Conservation (phyloP, 805 yeast genomes). For the Candida ficus region DNA sequence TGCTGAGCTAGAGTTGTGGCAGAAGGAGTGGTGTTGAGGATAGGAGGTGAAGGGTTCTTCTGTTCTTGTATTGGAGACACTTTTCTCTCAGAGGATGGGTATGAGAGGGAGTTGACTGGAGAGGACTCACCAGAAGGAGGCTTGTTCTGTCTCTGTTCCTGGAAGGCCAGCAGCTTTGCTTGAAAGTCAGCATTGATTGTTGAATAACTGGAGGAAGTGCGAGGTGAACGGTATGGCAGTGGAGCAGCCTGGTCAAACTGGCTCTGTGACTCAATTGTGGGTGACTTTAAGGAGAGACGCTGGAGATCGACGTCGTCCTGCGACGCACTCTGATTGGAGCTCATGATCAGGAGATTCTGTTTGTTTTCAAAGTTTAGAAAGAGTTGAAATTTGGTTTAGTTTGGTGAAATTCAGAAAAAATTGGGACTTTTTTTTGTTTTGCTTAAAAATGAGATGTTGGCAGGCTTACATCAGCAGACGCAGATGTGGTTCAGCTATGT, state of each 20-base stretch:
- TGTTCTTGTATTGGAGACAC: neutral
- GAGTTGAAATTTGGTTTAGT: too few relatives aligned
- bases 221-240: conserved; percentile 17
- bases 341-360: neutral
- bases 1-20: conserved; percentile 15
- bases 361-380: neutral
- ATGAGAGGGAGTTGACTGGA: conserved; percentile 8
- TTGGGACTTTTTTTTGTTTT: too few relatives aligned
- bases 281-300: conserved; percentile 1
- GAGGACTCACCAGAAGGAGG: conserved; percentile 15
- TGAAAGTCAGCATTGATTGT: conserved; percentile 71
- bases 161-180: conserved; percentile 83
- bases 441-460: too few relatives aligned
- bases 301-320: conserved; percentile 7
- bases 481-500: too few relatives aligned
- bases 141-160: conserved; percentile 63
- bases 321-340: neutral
- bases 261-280: neutral
- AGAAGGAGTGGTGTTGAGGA: conserved; percentile 4
- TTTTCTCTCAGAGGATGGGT: neutral
- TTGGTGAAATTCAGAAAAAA: too few relatives aligned
- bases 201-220: conserved; percentile 24
- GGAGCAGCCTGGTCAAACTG: neutral
- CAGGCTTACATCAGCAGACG: too few relatives aligned
- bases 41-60: neutral